Conservation (phyloP, 345 rosid species). For the Citropsis articulata region DNA sequence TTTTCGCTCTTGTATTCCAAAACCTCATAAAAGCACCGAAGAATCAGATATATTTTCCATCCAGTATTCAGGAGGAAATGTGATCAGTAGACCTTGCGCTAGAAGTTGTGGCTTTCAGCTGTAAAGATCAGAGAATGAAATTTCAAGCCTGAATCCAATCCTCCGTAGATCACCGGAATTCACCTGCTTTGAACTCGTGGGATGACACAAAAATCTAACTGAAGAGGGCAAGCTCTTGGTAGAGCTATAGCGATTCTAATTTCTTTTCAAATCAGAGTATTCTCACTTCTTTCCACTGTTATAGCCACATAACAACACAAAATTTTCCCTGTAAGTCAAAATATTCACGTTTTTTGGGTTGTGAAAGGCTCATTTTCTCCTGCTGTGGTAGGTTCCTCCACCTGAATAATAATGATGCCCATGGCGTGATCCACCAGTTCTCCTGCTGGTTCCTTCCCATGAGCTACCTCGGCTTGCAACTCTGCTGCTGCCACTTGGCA, state of each 20-base stretch:
- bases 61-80: not conserved
- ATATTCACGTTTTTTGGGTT: not conserved
- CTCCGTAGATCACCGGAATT: not conserved
- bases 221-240: not conserved
- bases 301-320: not conserved
- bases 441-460: slow-evolving; percentile 60
- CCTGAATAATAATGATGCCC: slow-evolving; percentile 68
- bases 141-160: not conserved
- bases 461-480: slow-evolving; percentile 39
- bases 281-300: not conserved
- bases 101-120: not conserved
- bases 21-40: not conserved
- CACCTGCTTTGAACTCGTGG: not conserved
- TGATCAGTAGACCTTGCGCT: not conserved
- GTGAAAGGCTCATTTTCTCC: slow-evolving; percentile 51
- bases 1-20: not conserved
- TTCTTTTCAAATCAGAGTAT: not conserved
- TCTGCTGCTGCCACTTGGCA: slow-evolving; percentile 51
- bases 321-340: not conserved
- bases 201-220: not conserved
- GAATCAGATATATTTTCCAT: slow-evolving; percentile 3
- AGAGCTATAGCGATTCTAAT: not conserved
- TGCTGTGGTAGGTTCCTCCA: slow-evolving; percentile 62
- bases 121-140: not conserved
- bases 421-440: slow-evolving; percentile 61